Base-by-base conservation (phyloP, 768 basidiomycete species). In the Boletus patriciae region DNA sequence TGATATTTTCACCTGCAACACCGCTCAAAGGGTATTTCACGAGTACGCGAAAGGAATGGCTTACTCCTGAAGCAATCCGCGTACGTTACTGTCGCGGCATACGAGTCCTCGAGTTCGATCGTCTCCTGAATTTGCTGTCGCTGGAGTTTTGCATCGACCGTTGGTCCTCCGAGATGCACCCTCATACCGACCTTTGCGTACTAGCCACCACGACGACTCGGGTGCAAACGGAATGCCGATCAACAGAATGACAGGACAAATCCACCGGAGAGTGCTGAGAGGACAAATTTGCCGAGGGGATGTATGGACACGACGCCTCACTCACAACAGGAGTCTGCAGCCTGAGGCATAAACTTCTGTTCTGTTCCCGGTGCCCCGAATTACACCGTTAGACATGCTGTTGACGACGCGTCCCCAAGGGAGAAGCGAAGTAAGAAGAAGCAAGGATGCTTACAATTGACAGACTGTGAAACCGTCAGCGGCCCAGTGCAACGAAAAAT, bases 161-260 rank as follows among this genome's bases (percentile, higher is more conserved):
- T 64, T 38, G 59, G 56, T 21, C 64, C 67, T 43, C 58, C 64
- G 6, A 73, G 62, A 27, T 54, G 70, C 70, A 0, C 66, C 62
- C 16, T 64, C 64, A 4, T 62, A 2, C 11, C 62, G 50, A 42
- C 69, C 70, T 36, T 64, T 63, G 10, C 72, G 69, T 2, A 73
- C 72, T 7, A 73, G 62, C 72, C 72, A 73, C 72, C 72, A 73
- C 0, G 70, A 70, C 0, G 63, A 65, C 50, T 73, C 72, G 0
- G 72, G 71, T 3, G 70, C 70, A 29, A 72, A 70, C 0, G 62
- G 60, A 34, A 73, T 62, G n/a, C 73, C 73, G 4, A 64, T 47
- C 45, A 73, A 51, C 44, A 73, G 64, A 3, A 72, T 62, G 41
- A 66, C 29, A 0, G 71, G 73, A 56, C 70, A 72, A 40, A 73